Percentiles rank a stretch among this genome's conserved stretches.
Evolutionary conservation across 2,329 filamentous ascomycete species (phyloP).

Genomic region (Bertia moriformis): DNA sequence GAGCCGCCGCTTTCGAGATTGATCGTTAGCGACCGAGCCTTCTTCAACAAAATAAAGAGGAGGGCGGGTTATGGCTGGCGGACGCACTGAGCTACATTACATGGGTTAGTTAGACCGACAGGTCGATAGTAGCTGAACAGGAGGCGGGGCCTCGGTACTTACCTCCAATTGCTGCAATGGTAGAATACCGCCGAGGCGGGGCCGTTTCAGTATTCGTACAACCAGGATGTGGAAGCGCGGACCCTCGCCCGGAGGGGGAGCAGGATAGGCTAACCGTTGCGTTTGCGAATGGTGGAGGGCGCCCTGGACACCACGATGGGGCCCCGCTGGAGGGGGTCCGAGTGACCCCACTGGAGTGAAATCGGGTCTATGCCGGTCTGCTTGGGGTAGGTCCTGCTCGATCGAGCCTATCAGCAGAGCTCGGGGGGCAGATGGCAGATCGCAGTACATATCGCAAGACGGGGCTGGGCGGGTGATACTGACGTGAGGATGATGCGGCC

Average conservation of each 20-base stretch:
- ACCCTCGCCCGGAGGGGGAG: slow-evolving; percentile 3
- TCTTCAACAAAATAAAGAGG: no score
- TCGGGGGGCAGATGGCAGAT: slow-evolving; percentile 1
- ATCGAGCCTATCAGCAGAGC: slow-evolving; percentile 1
- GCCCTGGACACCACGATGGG: slow-evolving; percentile 77
- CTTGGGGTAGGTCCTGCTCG: slow-evolving; percentile 80
- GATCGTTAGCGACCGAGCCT: no score
- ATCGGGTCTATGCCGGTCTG: slow-evolving; percentile 91
- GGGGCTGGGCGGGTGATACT: slow-evolving; percentile 4
- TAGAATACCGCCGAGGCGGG: slow-evolving; percentile 13
- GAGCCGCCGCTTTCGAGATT: slow-evolving; percentile 81
- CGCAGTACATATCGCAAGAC: slow-evolving; percentile 1
- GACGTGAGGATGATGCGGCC: slow-evolving; percentile 39
- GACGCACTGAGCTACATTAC: not conserved
- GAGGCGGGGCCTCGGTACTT: slow-evolving; percentile 11
- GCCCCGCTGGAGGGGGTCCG: slow-evolving; percentile 61
- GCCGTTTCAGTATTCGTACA: slow-evolving; percentile 3
- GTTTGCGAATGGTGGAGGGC: slow-evolving; percentile 59
- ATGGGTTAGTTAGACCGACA: not conserved
- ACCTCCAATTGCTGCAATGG: slow-evolving; percentile 39
- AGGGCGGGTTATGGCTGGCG: no score
- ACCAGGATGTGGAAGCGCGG: slow-evolving; percentile 6
- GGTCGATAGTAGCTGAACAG: not conserved
- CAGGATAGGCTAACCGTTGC: slow-evolving; percentile 49
- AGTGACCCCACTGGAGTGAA: slow-evolving; percentile 72